Evolutionary conservation across 169 alveolate species (phyloP), one percentile per base, ranked within the genome.

Genomic region (Neospora caninum): DNA sequence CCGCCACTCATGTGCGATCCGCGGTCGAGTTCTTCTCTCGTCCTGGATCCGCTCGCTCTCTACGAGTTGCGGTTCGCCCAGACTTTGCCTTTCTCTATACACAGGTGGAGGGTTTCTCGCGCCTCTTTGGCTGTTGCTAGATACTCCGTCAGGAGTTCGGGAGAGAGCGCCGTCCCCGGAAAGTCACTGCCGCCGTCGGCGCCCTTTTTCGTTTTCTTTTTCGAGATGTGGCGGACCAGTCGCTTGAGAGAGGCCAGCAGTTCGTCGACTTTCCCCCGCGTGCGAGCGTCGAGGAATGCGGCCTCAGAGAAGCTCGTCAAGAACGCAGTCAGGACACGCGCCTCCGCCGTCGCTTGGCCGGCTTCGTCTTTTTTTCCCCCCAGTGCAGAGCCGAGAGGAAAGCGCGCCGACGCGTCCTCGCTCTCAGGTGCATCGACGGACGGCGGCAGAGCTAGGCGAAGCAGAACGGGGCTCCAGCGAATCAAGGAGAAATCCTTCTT

Each of bases 71-170:
- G 86, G 86, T n/a, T 31, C 4, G 80, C 91, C 94, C 94, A 91
- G 27, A 67, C 45, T 25, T 80, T 86, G 31, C 88, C 94, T 73
- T 91, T 84, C 42, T 91, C 89, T 45, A 91, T 80, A 69, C 91
- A 91, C 36, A 54, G 45, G 42, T 80, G 91, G 41, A 91, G 94
- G 54, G 80, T 53, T 49, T 91, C 91, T 53, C 91, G 78, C 6
- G 91, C 94, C 2, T 80, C 94, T 34, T 27, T 31, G 0, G 58
- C 83, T 0, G 91, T 29, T n/a, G 38, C n/a, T 4, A 27, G 34
- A 38, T 42, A 82, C 36, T 82, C 89, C 6, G 29, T 67, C 9
- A 78, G 45, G 4, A 78, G 39, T n/a, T 78, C 86, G 31, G 25
- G 73, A 1, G 73, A 29, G 31, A 64, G 73, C 20, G 73, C 7